Percentiles rank a stretch among this genome's conserved stretches.
Conservation (phyloP, 1,284 basidiomycete species). For the Dichomitus squalens region DNA sequence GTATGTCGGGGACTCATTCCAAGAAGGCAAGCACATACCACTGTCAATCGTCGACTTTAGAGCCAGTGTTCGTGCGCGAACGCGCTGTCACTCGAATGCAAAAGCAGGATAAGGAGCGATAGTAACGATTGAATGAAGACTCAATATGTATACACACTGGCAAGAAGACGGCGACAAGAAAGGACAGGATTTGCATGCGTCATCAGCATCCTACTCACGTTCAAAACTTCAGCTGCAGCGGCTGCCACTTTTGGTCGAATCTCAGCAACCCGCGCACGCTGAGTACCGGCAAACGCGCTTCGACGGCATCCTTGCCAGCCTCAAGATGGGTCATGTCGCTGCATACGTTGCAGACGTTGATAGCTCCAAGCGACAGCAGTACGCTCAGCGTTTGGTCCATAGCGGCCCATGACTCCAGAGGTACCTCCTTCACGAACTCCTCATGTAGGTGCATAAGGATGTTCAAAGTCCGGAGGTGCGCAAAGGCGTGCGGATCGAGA, state of each 20-base stretch:
- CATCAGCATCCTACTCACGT: no score
- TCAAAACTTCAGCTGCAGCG: not conserved
- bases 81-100: no score
- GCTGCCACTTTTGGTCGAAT: not conserved
- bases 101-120: no score
- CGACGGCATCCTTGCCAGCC: constrained; percentile 10
- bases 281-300: constrained; percentile 15
- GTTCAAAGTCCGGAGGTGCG: constrained; percentile 14
- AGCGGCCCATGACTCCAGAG: constrained; percentile 10
- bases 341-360: constrained; percentile 16
- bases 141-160: no score
- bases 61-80: no score
- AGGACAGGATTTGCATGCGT: not conserved
- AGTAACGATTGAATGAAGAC: no score
- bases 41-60: no score
- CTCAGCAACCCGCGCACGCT: constrained; percentile 9
- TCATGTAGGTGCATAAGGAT: constrained; percentile 12
- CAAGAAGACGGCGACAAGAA: no score
- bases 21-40: no score
- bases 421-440: constrained; percentile 6
- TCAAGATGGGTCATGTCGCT: constrained; percentile 9
- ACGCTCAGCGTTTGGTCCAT: constrained; percentile 22
- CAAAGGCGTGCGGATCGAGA: constrained; percentile 18
- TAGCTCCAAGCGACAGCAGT: constrained; percentile 15
- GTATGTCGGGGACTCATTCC: no score